phyloP scores from a whole-genome alignment of 768 basidiomycete genomes.

The Suillus spraguei region DNA sequence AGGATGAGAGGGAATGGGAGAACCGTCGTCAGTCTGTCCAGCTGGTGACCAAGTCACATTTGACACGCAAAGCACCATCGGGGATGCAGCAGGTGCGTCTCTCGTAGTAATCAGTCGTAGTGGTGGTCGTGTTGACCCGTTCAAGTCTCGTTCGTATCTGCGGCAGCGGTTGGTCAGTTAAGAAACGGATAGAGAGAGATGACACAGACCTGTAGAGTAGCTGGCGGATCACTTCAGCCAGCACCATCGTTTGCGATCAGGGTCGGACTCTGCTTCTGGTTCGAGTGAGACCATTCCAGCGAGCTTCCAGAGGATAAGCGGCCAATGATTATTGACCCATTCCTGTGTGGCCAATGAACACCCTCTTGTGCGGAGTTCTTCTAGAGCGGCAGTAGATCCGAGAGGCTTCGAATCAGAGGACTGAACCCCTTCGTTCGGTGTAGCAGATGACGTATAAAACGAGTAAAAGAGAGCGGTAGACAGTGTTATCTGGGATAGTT shows the following conservation, averaged over 20 bases:
- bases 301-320: conserved; percentile 90
- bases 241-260: conserved; percentile 65
- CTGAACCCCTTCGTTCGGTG: conserved; percentile 24
- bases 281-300: conserved; percentile 81
- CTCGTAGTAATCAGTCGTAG: conserved; percentile 81
- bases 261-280: conserved; percentile 56
- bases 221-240: conserved; percentile 84
- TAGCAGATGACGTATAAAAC: conserved; percentile 48
- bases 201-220: conserved; percentile 75
- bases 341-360: conserved; percentile 68
- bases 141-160: conserved; percentile 90
- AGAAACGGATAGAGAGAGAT: background rate
- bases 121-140: conserved; percentile 76
- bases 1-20: conserved; percentile 43
- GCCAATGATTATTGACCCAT: conserved; percentile 96
- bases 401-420: conserved; percentile 31
- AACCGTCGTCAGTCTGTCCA: conserved; percentile 39
- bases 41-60: conserved; percentile 58
- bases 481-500: conserved; percentile 58
- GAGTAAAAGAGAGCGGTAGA: conserved; percentile 58
- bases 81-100: conserved; percentile 76
- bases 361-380: conserved; percentile 55
- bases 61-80: conserved; percentile 87
- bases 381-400: conserved; percentile 57
- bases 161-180: conserved; percentile 9